Conservation (phyloP, 805 yeast species). For the Candida coquimbonensis region DNA sequence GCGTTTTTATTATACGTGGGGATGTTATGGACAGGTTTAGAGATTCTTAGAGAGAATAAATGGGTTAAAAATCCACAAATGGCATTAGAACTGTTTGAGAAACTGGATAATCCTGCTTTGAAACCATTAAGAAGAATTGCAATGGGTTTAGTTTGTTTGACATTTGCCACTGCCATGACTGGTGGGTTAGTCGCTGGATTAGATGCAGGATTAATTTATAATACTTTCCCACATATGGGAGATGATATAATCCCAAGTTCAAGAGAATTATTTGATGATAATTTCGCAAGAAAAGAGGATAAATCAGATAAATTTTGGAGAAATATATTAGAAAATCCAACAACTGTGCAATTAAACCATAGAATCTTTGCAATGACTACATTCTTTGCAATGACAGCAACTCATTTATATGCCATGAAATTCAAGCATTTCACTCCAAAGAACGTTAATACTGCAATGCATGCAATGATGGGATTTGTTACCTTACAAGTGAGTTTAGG, state of each 20-base stretch:
- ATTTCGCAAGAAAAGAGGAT: conserved; percentile 61
- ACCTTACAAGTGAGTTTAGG: conserved; percentile 82
- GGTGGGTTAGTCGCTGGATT: conserved; percentile 98
- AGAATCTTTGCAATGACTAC: conserved; percentile 80
- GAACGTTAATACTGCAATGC: conserved; percentile 48
- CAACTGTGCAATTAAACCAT: conserved; percentile 90
- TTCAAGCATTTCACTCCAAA: conserved; percentile 51
- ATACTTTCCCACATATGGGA: conserved; percentile 97
- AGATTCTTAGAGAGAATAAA: conserved; percentile 66
- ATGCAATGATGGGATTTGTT: conserved; percentile 75
- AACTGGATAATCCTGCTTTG: conserved; percentile 56
- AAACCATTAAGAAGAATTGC: conserved; percentile 50
- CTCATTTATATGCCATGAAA: conserved; percentile 61
- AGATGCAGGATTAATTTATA: conserved; percentile 95
- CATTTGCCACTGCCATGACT: conserved; percentile 88
- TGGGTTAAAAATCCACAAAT: conserved; percentile 58
- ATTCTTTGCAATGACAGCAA: conserved; percentile 59
- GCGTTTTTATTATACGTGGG: conserved; percentile 85
- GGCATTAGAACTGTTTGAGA: conserved; percentile 47
- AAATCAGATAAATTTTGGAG: conserved; percentile 81
- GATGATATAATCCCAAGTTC: conserved; percentile 66
- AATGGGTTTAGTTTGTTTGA: conserved; percentile 52
- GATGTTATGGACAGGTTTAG: conserved; percentile 86
- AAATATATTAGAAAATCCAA: conserved; percentile 89
- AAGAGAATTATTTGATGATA: conserved; percentile 72